A percentile compares a stretch with the other conserved stretches of the same genome.
Conservation (phyloP, 1,284 basidiomycete genomes). For the Irpex sp. region DNA sequence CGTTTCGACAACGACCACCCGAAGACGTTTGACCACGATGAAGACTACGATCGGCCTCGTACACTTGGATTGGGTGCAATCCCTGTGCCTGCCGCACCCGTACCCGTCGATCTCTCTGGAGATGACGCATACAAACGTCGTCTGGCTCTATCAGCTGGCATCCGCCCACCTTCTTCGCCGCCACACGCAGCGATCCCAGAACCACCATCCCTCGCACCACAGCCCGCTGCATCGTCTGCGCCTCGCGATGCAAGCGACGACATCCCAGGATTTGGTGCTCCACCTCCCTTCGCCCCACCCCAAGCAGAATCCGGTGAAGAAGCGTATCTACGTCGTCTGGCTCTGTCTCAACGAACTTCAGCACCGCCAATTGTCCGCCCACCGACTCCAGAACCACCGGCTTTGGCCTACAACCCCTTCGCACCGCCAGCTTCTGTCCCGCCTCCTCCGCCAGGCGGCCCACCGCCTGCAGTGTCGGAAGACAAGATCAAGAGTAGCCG, state of each 20-base stretch:
- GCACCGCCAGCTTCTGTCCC: conserved; percentile 49
- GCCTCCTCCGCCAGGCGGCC: conserved; percentile 40
- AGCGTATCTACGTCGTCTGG: conserved; percentile 57
- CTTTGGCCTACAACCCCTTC: conserved; percentile 60
- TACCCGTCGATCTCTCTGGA: conserved; percentile 39
- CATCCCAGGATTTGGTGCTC: conserved; percentile 26
- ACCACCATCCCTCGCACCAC: neutral
- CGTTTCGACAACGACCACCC: conserved; percentile 24
- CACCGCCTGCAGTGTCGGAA: conserved; percentile 36
- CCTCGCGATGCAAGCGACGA: conserved; percentile 18
- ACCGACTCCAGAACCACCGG: conserved; percentile 24
- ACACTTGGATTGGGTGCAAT: conserved; percentile 21
- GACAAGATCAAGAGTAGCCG: conserved; percentile 51
- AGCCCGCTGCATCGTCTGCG: too few species aligned
- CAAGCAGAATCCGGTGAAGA: conserved; percentile 57
- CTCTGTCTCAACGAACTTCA: conserved; percentile 41
- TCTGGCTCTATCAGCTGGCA: conserved; percentile 40
- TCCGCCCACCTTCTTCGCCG: conserved; percentile 14
- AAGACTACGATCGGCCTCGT: conserved; percentile 37
- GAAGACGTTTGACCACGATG: conserved; percentile 35
- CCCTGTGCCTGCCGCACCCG: conserved; percentile 21
- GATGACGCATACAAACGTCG: conserved; percentile 58
- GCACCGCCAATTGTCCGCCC: conserved; percentile 24
- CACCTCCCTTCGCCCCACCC: conserved; percentile 14
- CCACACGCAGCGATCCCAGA: neutral